Percentiles rank a stretch among this genome's conserved stretches.
These are phyloP conservation scores for Saprolegnia diclina DNA, from an alignment of 352 stramenopile genomes.

Conservation along the genomic window DNA sequence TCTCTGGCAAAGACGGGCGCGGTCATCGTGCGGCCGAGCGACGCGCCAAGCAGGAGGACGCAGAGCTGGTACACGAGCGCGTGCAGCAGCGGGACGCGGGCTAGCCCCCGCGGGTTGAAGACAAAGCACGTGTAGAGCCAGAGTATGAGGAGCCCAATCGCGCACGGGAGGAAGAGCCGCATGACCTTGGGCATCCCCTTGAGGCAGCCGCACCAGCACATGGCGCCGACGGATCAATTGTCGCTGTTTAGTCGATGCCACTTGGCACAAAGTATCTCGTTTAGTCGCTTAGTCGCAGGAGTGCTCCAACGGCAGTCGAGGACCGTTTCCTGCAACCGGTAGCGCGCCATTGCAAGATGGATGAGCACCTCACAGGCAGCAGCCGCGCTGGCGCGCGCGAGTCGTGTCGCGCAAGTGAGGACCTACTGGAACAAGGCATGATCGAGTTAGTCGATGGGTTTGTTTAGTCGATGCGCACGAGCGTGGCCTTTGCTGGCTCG, in stretches of 20 bases:
- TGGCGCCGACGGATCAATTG: neutral
- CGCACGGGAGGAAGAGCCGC: neutral
- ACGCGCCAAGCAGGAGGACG: conserved; percentile 1
- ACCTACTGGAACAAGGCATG: no score
- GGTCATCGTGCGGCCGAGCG: conserved; percentile 2
- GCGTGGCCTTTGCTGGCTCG: conserved; percentile 12
- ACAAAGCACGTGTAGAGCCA: conserved; percentile 16
- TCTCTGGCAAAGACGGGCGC: conserved; percentile 9
- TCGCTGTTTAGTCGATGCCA: neutral
- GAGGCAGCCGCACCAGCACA: conserved; percentile 13
- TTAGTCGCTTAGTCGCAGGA: neutral
- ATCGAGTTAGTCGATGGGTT: no score
- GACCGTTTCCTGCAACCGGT: no score
- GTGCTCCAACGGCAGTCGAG: no score
- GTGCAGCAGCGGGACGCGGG: neutral
- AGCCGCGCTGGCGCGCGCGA: no score
- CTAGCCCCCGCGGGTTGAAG: conserved; percentile 6
- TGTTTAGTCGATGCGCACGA: no score
- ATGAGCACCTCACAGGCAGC: no score
- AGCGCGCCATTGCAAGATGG: no score
- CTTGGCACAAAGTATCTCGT: neutral
- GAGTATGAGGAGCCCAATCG: conserved; percentile 3
- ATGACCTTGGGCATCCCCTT: conserved; percentile 4
- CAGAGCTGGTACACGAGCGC: conserved; percentile 6
- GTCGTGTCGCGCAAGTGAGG: no score